phyloP scores from a whole-genome alignment of 108 stramenopile genomes.

The Epipyxis sp. region DNA sequence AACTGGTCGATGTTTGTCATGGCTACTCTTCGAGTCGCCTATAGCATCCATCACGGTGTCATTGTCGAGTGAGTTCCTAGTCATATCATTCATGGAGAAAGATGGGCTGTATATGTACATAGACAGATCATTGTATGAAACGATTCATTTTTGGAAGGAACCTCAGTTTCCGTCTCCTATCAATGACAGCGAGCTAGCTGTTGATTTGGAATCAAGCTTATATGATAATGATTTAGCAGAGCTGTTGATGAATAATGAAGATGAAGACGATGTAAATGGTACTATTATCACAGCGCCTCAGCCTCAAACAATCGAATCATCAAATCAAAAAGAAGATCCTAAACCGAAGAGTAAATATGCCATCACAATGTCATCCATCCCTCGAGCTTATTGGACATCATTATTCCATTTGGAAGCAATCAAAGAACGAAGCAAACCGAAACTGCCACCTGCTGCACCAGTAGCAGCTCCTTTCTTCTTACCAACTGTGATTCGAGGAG shows the following conservation, averaged over 20 bases:
- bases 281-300: background rate
- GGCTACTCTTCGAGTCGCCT: background rate
- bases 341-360: background rate
- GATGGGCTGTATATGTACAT: background rate
- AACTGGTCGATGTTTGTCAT: constrained; percentile 13
- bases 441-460: too few relatives aligned
- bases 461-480: too few relatives aligned
- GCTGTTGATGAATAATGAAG: background rate
- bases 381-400: too few relatives aligned
- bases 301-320: background rate
- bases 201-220: background rate
- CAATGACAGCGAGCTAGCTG: background rate
- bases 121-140: background rate
- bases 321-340: background rate
- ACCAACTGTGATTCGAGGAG: too few relatives aligned
- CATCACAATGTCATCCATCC: too few relatives aligned
- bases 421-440: too few relatives aligned
- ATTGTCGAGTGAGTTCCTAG: background rate
- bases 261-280: background rate
- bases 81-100: background rate
- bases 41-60: background rate
- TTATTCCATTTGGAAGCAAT: too few relatives aligned
- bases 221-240: background rate
- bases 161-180: background rate
- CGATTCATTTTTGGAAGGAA: background rate